phyloP scores from a whole-genome alignment of 2,329 filamentous ascomycete genomes.

The Pestalotiopsis sp. region DNA sequence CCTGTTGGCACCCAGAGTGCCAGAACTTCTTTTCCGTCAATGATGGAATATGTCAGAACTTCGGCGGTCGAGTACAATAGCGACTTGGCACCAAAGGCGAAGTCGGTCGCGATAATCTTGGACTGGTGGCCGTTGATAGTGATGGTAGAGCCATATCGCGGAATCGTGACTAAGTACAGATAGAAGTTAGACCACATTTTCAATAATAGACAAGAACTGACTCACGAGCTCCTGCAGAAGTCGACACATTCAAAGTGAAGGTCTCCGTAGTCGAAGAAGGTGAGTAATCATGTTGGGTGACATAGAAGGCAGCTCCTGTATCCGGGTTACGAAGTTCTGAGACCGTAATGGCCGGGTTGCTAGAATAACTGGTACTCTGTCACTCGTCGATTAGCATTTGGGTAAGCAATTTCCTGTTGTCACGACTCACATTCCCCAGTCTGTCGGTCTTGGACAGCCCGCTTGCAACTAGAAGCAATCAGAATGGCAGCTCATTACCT shows the following conservation, averaged over 20 bases:
- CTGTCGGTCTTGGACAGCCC: constrained; percentile 59
- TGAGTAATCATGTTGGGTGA: constrained; percentile 57
- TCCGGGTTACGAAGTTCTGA: constrained; percentile 62
- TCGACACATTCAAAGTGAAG: constrained; percentile 58
- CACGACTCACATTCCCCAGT: constrained; percentile 32
- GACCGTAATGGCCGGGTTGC: constrained; percentile 52
- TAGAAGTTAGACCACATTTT: background rate
- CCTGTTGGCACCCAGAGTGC: constrained; percentile 57
- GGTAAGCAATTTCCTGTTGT: background rate
- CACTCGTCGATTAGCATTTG: constrained; percentile 8
- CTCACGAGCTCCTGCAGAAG: constrained; percentile 50
- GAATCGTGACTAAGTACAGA: constrained; percentile 45
- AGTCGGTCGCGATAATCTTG: constrained; percentile 65
- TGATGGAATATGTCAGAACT: constrained; percentile 51
- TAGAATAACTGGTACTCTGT: constrained; percentile 52
- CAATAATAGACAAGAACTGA: background rate
- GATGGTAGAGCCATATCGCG: constrained; percentile 49
- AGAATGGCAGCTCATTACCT: background rate
- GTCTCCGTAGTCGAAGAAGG: constrained; percentile 50
- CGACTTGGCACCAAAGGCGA: constrained; percentile 51
- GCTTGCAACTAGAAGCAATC: constrained; percentile 42
- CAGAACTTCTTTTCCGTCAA: constrained; percentile 49
- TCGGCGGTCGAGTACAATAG: constrained; percentile 60
- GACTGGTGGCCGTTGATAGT: constrained; percentile 62
- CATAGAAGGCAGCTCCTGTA: constrained; percentile 60